Evolutionary conservation across 768 basidiomycete species (phyloP).

Genomic region (Suillus occidentalis): DNA sequence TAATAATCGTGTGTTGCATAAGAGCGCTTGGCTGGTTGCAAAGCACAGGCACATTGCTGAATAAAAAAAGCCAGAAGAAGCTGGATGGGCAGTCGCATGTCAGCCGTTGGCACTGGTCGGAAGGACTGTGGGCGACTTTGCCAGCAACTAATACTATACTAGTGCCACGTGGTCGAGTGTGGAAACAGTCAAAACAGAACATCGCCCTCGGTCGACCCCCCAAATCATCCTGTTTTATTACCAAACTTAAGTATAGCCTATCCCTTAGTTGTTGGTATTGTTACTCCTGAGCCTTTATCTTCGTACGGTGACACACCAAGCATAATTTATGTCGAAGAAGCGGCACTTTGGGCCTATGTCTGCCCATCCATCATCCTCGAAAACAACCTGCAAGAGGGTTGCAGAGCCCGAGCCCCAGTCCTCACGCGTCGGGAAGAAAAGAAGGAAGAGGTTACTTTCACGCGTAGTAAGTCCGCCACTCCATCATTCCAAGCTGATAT

Average conservation of each 20-base stretch:
- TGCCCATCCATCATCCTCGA: background rate
- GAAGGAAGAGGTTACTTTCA: conserved; percentile 1
- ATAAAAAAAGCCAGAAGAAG: conserved; percentile 30
- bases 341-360: background rate
- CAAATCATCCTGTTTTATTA: conserved; percentile 1
- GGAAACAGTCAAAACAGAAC: background rate
- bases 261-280: background rate
- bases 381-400: background rate
- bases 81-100: conserved; percentile 19
- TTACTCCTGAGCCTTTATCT: conserved; percentile 5
- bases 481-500: background rate
- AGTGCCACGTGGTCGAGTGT: conserved; percentile 4
- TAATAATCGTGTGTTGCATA: conserved; percentile 82
- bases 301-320: background rate
- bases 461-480: conserved; percentile 3
- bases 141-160: background rate
- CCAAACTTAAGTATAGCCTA: background rate
- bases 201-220: background rate
- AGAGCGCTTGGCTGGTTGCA: conserved; percentile 46
- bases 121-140: background rate
- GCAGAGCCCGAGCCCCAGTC: background rate
- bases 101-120: background rate
- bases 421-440: background rate
- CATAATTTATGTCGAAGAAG: conserved; percentile 1
- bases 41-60: conserved; percentile 30